Evolutionary conservation across 176 grass and related monocot species (phyloP), one percentile per base, ranked within the genome.

Genomic region (Carex kokanica): DNA sequence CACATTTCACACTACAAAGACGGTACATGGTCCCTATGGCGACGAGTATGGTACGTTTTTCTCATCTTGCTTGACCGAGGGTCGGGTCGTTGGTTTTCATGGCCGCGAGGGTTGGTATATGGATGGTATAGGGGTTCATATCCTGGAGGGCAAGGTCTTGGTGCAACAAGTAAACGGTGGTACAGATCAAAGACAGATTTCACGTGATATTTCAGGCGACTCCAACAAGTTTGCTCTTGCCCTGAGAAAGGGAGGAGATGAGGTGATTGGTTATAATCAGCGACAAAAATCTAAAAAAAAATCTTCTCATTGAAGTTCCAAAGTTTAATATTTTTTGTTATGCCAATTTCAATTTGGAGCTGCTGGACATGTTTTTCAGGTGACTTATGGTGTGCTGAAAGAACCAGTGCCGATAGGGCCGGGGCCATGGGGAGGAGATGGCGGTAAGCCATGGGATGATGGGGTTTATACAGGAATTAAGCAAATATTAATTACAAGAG

Each of bases 1-100:
- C 40, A 90, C 83, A 32, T 95, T 95, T 90, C 96, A 99, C 91
- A 93, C 93, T 2, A 99, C 93, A 9, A 99, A 90, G 83, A 98
- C 70, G 83, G 85, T 38, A 59, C 84, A 99, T 6, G 93, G 96
- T 1, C 96, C 93, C 12, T 99, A 88, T 1, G 96, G 96, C 18
- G 96, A 93, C 12, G 88, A 99, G 79, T 84, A 87, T 15, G 93
- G 93, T 38, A 89, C 84, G 0, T 99, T 99, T 87, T 95, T 99
- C 80, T 93, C 96, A 8, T 91, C 91, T 83, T 90, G 89, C 36
- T 62, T 99, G n/a, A 88, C 89, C 0, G 89, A 95, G 1, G 93
- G 91, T 6, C 91, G 83, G 83, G 84, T 95, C 12, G 91, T 95
- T 34, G 96, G 93, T 4, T 92, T 99, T 36, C 93, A 95, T 57